Evolutionary conservation across 306 rosid species (phyloP), one percentile per base, ranked within the genome.

Genomic region (Purshia tridentata): DNA sequence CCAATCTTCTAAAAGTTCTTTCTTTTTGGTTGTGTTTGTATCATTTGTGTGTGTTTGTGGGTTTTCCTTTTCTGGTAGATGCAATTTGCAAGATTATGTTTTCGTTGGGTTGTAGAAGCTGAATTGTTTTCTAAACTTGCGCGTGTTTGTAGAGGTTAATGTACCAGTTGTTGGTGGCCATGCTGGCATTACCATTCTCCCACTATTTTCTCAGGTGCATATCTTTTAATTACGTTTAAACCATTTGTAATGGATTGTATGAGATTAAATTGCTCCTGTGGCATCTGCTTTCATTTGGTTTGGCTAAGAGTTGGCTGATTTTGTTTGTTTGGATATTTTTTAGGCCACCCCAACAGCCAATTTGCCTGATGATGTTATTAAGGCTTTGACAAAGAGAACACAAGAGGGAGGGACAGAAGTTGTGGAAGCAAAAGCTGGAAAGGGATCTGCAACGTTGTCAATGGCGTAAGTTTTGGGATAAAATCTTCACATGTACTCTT

Each of bases 351-450:
- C 97, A 4, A 65, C 78, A 73, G 96, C 90, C 80, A 94, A 91
- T 88, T 82, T 94, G 65, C 76, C 79, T 40, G 86, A 87, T 77
- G 96, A 88, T 29, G 78, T 54, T 8, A 84, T 94, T 70, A 60
- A 18, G 65, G 96, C 92, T 83, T 92, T 94, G 57, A 94, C 99
- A 59, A 87, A 90, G 88, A 83, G 99, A 73, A 91, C 99, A 13
- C 99, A 94, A 75, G 99, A 94, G 41, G 99, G 99, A 78, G 99
- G 99, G 58, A 94, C 99, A 0, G 99, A 94, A 83, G 99, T 94
- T 72, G 99, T 94, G 62, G 96, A 92, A 74, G 99, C 99, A 8
- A 94, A 94, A 89, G 99, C 99, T 40, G 99, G 97, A 82, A 91
- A 94, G 90, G 99, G 97, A 66, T 94, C 99, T 67, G 97, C 99